Evolutionary conservation across 202 grass and related monocot genomes (phyloP).

Genomic region (Setaria italica): DNA sequence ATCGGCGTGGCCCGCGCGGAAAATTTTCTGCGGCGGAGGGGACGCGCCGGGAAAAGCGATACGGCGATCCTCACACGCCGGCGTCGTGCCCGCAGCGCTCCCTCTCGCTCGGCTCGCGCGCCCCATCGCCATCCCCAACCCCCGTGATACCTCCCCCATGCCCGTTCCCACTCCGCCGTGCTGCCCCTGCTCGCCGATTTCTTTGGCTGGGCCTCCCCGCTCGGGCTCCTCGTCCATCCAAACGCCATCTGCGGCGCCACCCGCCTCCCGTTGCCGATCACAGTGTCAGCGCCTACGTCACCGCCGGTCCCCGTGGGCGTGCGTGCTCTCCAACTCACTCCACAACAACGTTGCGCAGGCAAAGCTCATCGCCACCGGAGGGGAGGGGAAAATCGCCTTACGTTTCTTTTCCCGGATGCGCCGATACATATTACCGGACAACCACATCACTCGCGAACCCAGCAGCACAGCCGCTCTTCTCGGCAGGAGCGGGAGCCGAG

Average conservation of each 20-base stretch:
- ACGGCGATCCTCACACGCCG: slow-evolving; percentile 30
- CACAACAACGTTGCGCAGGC: slow-evolving; percentile 18
- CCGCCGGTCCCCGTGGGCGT: background rate
- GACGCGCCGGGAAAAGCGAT: slow-evolving; percentile 42
- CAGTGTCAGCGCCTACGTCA: slow-evolving; percentile 40
- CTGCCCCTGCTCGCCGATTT: background rate
- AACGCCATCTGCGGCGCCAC: slow-evolving; percentile 52
- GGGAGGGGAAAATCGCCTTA: background rate
- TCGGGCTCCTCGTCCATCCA: slow-evolving; percentile 57
- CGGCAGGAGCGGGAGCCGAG: slow-evolving; percentile 46
- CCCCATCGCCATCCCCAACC: background rate
- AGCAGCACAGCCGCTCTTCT: slow-evolving; percentile 44
- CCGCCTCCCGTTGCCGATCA: slow-evolving; percentile 67
- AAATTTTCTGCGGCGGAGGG: slow-evolving; percentile 43
- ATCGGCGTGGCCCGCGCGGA: background rate
- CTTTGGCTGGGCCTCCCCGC: slow-evolving; percentile 27
- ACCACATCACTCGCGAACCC: slow-evolving; percentile 44
- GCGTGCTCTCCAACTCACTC: slow-evolving; percentile 46
- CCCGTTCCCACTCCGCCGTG: slow-evolving; percentile 38
- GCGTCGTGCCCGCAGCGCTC: slow-evolving; percentile 39
- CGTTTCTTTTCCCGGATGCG: background rate
- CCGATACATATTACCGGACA: slow-evolving; percentile 48
- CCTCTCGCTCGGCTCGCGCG: background rate
- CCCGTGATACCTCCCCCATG: slow-evolving; percentile 10
- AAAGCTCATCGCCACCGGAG: background rate